phyloP scores from a whole-genome alignment of 2,329 filamentous ascomycete species.

The Diaporthe caulivora region DNA sequence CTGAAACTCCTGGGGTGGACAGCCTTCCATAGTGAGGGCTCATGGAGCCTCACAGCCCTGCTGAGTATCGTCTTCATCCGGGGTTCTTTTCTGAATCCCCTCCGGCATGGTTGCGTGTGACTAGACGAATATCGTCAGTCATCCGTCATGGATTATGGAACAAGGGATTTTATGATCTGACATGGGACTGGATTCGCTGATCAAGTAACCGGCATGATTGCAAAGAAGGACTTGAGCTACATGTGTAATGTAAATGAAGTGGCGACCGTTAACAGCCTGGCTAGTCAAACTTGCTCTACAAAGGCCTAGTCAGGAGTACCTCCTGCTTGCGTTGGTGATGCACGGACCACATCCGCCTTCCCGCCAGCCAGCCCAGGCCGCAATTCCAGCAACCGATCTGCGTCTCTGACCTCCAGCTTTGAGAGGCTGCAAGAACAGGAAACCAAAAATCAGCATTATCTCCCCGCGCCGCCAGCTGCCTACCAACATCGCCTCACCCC shows the following conservation, averaged over 20 bases:
- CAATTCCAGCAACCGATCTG: constrained; percentile 36
- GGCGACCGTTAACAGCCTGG: background rate
- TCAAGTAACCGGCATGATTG: background rate
- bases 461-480: background rate
- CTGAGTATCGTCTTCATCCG: background rate
- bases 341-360: constrained; percentile 30
- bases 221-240: background rate
- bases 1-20: constrained; percentile 10
- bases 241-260: constrained; percentile 5
- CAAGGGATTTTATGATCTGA: background rate
- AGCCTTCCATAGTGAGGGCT: constrained; percentile 1
- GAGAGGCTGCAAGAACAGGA: constrained; percentile 25
- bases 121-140: background rate
- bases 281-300: background rate
- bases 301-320: constrained; percentile 1
- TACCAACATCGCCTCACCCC: background rate
- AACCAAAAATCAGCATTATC: constrained; percentile 29
- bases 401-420: constrained; percentile 29
- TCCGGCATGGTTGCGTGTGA: constrained; percentile 7
- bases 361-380: constrained; percentile 34
- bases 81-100: background rate
- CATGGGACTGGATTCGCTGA: background rate
- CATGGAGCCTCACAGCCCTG: background rate
- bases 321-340: background rate
- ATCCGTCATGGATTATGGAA: background rate